Base-by-base conservation (phyloP, 345 rosid genomes). In the Dovyalis caffra region DNA sequence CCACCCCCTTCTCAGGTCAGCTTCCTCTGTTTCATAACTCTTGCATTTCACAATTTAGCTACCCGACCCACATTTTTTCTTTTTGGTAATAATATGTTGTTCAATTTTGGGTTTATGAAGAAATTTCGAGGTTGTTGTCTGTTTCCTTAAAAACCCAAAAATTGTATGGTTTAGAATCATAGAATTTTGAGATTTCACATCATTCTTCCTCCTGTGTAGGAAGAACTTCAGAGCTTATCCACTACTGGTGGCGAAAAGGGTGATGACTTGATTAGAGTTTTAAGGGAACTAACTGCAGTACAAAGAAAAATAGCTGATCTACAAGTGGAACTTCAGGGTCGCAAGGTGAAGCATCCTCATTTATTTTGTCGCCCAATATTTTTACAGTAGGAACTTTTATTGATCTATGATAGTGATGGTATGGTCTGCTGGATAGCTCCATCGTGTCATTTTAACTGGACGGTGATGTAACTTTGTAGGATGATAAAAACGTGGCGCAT, bases 241-340 rank as follows among this genome's bases (percentile, higher is more conserved):
- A 68, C 84, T 51, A 53, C 83, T 10, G 81, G 80, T 66, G 91
- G 90, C 3, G 97, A 91, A 80, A 92, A 88, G 70, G 94, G 97
- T 4, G 94, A 93, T 71, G 97, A 90, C 78, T 84, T 96, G 72
- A 83, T 92, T 43, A 90, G 80, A 85, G 99, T 93, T 25, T 83
- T 93, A 53, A 83, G 97, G 37, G 97, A 96, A 79, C 82, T 96
- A 64, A 93, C 92, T n/a, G 69, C 87, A 74, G 97, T 96, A 6
- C 98, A 93, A 68, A 88, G 98, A 65, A 93, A 93, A 84, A 96
- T 92, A 63, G 91, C 97, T 23, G 99, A 96, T 77, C 85, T 93
- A 74, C 99, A 93, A 83, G 98, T 92, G 28, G 97, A 96, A 80
- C 94, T 96, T 81, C 97, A 96, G 86, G 99, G 99, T 61, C 86